Evolutionary conservation across 2,329 filamentous ascomycete genomes (phyloP), one percentile per base, ranked within the genome.

Genomic region (Penicillium sp.): DNA sequence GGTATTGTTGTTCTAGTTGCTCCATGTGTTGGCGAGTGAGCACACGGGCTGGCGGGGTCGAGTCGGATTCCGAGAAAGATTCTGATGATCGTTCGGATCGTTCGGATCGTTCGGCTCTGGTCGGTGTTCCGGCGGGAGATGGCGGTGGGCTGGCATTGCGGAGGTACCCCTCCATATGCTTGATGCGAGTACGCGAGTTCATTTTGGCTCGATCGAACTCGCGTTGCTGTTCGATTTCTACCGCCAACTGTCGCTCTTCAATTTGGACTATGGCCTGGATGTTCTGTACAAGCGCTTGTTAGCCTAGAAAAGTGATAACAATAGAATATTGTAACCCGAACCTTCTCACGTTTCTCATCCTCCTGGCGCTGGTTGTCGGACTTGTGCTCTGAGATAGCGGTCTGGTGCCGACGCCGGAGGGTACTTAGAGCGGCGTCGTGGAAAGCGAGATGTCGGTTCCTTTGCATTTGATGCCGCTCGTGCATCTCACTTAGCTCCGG

Each of bases 161-260:
- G 53, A 77, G 75, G 62, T 78, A 79, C 22, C 74, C 75, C 63
- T 79, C 76, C 77, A 79, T 79, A 49, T 79, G 72, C 50, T 76
- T 76, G 48, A 79, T 76, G 48, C 77, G 74, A 10, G 72, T 76
- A 32, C 73, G 69, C 8, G 75, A 74, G 40, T 76, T 73, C 53
- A 71, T 62, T 57, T 79, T 78, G 11, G 74, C 74, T 8, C 71
- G 67, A 40, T 78, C 72, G 46, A 78, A 76, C 31, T 79, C 77
- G 22, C 75, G 72, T 35, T 72, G 67, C 54, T 78, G 73, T 39
- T 78, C 74, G 45, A 79, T 72, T 62, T 79, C 77, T 0, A 75
- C 69, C 4, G 73, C 69, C 0, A 79, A 69, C 52, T 79, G 77
- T 13, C 75, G 69, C 52, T 76, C 74, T 65, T 79, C 76, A 29